Base-by-base conservation (phyloP, 2,329 filamentous ascomycete genomes). In the Pezicula carpinea region DNA sequence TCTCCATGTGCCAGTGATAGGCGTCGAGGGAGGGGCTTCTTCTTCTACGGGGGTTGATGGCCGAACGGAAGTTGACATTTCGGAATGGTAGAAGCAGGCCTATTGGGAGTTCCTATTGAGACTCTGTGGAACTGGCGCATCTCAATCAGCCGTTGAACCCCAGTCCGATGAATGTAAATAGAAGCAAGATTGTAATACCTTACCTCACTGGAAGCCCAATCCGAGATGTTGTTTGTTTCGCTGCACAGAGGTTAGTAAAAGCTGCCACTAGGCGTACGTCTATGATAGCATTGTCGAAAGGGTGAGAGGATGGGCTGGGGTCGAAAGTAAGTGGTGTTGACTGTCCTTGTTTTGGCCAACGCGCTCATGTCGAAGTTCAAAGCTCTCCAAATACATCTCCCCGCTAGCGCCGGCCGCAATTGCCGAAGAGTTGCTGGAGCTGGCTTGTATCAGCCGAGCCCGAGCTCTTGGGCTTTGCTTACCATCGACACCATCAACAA, bases 1-100 rank as follows among this genome's bases (percentile, higher is more conserved):
- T 61, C 83, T 81, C 92, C 93, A 99, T 63, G 84, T 89, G 46
- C 92, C 91, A 6, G 88, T 60, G 7, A 52, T 48, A 17, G 62
- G 62, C 26, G 57, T 62, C 13, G 57, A 55, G 22, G 61, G 53
- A 7, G 47, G 43, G 5, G 49, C 47, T 38, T 50, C 33, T 39
- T 53, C 47, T 17, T 45, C 42, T 17, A 44, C 41, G 18, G 59
- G 59, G 15, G 59, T 61, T 5, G 56, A 57, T 10, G 60, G 59
- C 2, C 54, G 56, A 11, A 44, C 38, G 10, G 55, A 47, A 39
- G 58, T 57, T 43, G 58, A 54, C 53, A 62, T 29, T 10, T 59
- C 31, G 32, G 29, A 43, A 19, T 45, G 6, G 35, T 10, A 38
- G 35, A 17, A 18, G 10, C 17, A 38, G 35, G 10, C 15, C 21